A percentile compares a stretch with the other conserved stretches of the same genome.
phyloP scores from a whole-genome alignment of 129 eudicot genomes.

The Ambrosia artemisiifolia region DNA sequence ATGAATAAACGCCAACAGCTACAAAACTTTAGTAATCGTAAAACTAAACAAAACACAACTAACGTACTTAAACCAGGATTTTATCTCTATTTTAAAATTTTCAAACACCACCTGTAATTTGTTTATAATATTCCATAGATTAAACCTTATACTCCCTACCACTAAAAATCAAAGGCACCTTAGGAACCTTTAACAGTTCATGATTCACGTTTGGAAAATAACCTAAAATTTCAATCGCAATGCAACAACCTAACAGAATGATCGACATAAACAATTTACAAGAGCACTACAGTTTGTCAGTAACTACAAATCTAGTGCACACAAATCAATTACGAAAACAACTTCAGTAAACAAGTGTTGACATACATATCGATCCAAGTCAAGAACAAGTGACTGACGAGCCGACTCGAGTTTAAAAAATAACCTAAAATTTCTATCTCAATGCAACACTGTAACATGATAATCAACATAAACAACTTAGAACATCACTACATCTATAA shows the following conservation, averaged over 20 bases:
- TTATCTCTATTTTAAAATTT: not conserved
- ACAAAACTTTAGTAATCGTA: conserved; percentile 1
- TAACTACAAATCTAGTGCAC: not conserved
- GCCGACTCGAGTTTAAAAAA: too few relatives aligned
- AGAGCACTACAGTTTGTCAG: not conserved
- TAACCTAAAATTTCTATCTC: too few relatives aligned
- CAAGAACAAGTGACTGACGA: conserved; percentile 40
- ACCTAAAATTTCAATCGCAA: not conserved
- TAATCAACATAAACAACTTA: too few relatives aligned
- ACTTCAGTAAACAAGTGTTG: too few relatives aligned
- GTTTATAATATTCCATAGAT: not conserved
- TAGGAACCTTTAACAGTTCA: not conserved
- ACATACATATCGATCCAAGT: conserved; percentile 63
- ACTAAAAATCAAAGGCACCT: not conserved
- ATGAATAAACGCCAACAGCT: conserved; percentile 17
- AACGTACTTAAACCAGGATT: not conserved
- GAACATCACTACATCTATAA: too few relatives aligned
- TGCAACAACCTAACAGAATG: not conserved
- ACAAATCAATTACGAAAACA: not conserved
- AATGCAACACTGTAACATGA: too few relatives aligned
- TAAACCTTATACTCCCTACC: not conserved
- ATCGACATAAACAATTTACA: not conserved
- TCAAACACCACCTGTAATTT: not conserved
- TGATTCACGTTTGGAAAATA: not conserved
- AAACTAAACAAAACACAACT: conserved; percentile 2